Conservation (phyloP, 441 rosid genomes). For the Capsella rubella region DNA sequence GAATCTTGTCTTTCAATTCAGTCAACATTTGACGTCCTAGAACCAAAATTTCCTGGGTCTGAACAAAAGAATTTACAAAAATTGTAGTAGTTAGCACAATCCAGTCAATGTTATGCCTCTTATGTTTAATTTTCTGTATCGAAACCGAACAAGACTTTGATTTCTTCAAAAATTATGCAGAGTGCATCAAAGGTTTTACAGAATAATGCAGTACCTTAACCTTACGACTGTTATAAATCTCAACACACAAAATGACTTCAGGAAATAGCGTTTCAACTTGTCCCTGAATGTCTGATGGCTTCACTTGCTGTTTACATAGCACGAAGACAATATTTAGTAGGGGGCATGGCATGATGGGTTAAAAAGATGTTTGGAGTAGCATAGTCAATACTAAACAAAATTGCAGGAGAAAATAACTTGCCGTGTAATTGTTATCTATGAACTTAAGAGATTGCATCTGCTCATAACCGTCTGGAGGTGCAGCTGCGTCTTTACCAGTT, state of each 20-base stretch:
- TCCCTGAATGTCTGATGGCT: slow-evolving; percentile 52
- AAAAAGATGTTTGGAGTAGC: background rate
- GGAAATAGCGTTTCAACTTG: slow-evolving; percentile 51
- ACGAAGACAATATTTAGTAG: slow-evolving; percentile 15
- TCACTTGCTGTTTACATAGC: slow-evolving; percentile 48
- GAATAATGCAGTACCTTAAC: slow-evolving; percentile 57
- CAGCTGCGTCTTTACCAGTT: slow-evolving; percentile 40
- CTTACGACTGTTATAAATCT: slow-evolving; percentile 64
- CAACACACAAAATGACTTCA: slow-evolving; percentile 77
- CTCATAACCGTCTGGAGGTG: slow-evolving; percentile 52
- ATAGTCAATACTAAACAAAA: slow-evolving; percentile 4
- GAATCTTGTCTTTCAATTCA: slow-evolving; percentile 80
- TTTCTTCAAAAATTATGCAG: background rate
- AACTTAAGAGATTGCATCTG: slow-evolving; percentile 67
- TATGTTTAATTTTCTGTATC: too few relatives aligned
- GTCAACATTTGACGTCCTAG: slow-evolving; percentile 74
- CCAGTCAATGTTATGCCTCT: background rate
- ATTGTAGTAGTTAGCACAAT: slow-evolving; percentile 8
- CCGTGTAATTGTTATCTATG: slow-evolving; percentile 50
- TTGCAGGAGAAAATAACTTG: slow-evolving; percentile 28
- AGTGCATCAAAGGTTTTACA: slow-evolving; percentile 7
- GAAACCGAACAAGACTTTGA: background rate
- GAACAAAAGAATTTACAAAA: slow-evolving; percentile 25
- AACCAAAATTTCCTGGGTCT: slow-evolving; percentile 90
- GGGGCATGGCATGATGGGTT: background rate